A percentile compares a stretch with the other conserved stretches of the same genome.
These are phyloP conservation scores for Spergularia bocconei DNA, from an alignment of 148 eudicot genomes.

Conservation along the genomic window DNA sequence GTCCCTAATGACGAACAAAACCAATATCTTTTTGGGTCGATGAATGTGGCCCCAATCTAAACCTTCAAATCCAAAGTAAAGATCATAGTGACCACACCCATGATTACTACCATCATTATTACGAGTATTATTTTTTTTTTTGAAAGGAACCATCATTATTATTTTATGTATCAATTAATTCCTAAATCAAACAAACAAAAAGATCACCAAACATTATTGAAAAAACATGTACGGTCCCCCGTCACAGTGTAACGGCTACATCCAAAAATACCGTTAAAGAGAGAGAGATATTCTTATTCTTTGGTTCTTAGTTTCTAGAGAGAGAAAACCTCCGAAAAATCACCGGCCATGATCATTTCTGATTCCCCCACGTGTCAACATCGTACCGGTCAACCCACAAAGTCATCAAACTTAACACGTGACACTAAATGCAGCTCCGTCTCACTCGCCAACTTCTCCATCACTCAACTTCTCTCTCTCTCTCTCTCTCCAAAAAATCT, in stretches of 20 bases:
- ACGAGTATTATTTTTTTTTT: no score
- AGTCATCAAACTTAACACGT: slow-evolving; percentile 26
- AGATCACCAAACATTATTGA: slow-evolving; percentile 9
- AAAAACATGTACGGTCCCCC: neutral
- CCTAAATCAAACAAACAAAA: neutral
- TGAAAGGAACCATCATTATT: no score
- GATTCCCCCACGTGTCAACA: slow-evolving; percentile 12
- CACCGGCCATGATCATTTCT: slow-evolving; percentile 6
- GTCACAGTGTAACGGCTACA: slow-evolving; percentile 22
- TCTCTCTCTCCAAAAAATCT: neutral
- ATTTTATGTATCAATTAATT: no score
- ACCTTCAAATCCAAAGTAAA: no score
- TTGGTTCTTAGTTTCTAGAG: no score
- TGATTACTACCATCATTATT: no score
- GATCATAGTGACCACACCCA: no score
- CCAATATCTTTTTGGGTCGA: no score
- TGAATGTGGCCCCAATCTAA: no score
- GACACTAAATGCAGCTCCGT: slow-evolving; percentile 37
- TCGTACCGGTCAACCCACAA: neutral
- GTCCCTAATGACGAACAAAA: no score
- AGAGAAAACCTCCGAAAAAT: no score
- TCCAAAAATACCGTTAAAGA: slow-evolving; percentile 16
- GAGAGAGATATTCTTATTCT: neutral
- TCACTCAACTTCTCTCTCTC: slow-evolving; percentile 13
- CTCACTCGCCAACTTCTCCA: slow-evolving; percentile 31